These are phyloP conservation scores for carrot (Daucus carota) DNA, from an alignment of 129 eudicot species.

Conservation along the genomic window DNA sequence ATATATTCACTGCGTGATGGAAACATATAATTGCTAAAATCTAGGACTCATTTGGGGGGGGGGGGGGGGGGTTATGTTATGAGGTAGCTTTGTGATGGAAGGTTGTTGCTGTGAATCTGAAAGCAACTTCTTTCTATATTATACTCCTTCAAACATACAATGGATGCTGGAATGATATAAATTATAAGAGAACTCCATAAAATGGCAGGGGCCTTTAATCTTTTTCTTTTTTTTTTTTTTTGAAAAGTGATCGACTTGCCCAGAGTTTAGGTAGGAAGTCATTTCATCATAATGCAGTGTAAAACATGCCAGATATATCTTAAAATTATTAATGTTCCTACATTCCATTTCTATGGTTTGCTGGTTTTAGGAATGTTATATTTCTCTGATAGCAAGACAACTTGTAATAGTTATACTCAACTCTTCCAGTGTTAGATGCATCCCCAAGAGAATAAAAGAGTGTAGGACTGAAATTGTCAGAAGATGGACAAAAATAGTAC, in stretches of 20 bases:
- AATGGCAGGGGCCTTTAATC: not conserved
- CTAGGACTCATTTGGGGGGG: not conserved
- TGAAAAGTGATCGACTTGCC: not conserved
- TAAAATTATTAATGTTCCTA: not conserved
- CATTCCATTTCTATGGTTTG: not conserved
- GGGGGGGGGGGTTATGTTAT: not conserved
- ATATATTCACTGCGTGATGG: not conserved
- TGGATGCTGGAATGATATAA: not conserved
- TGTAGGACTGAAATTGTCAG: too few species aligned
- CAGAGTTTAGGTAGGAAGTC: not conserved
- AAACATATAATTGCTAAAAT: not conserved
- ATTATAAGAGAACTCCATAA: not conserved
- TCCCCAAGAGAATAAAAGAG: too few species aligned
- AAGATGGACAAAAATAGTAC: too few species aligned
- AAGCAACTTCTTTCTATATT: constrained; percentile 8
- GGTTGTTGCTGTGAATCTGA: not conserved
- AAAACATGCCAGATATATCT: not conserved
- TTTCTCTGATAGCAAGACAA: not conserved
- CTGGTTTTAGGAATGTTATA: not conserved
- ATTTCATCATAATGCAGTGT: not conserved
- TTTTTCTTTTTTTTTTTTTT: too few species aligned
- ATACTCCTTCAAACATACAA: not conserved
- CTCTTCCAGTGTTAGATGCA: too few species aligned
- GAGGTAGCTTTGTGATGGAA: not conserved
- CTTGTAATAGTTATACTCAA: not conserved